These are phyloP conservation scores for Logfia minima DNA, from an alignment of 129 eudicot species.

Conservation along the genomic window DNA sequence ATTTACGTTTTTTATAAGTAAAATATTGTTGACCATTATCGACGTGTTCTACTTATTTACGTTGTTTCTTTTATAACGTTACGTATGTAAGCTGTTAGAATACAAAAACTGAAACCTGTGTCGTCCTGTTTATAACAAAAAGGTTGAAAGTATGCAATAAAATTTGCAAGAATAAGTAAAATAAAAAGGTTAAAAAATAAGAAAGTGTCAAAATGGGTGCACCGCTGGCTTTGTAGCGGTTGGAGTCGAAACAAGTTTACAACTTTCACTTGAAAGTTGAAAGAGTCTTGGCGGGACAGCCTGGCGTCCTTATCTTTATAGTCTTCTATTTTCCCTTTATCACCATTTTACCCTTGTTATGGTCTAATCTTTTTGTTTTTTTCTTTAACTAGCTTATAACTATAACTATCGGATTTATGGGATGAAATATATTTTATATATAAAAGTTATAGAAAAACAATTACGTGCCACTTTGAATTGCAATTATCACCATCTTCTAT, in stretches of 20 bases:
- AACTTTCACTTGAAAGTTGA: constrained; percentile 15
- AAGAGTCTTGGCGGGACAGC: constrained; percentile 47
- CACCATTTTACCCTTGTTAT: constrained; percentile 36
- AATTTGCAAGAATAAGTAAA: not conserved
- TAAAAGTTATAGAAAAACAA: too few species aligned
- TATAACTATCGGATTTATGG: too few species aligned
- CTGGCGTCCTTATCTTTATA: constrained; percentile 39
- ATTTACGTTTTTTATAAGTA: too few species aligned
- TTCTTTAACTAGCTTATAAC: too few species aligned
- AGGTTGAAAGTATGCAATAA: not conserved
- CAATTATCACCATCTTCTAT: too few species aligned
- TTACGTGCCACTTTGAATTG: too few species aligned
- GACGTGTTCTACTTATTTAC: too few species aligned
- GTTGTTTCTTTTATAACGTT: too few species aligned
- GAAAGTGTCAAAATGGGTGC: constrained; percentile 1
- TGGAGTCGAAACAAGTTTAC: constrained; percentile 16
- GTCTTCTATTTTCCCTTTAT: constrained; percentile 23
- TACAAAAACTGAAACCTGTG: not conserved
- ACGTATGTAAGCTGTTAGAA: not conserved
- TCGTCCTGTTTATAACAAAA: not conserved
- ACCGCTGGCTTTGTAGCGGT: constrained; percentile 17
- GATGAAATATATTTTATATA: too few species aligned
- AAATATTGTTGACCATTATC: too few species aligned
- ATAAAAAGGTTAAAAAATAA: not conserved
- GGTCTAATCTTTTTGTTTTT: not conserved